phyloP scores from a whole-genome alignment of 2,329 filamentous ascomycete genomes.

The Botryotinia globosa region DNA sequence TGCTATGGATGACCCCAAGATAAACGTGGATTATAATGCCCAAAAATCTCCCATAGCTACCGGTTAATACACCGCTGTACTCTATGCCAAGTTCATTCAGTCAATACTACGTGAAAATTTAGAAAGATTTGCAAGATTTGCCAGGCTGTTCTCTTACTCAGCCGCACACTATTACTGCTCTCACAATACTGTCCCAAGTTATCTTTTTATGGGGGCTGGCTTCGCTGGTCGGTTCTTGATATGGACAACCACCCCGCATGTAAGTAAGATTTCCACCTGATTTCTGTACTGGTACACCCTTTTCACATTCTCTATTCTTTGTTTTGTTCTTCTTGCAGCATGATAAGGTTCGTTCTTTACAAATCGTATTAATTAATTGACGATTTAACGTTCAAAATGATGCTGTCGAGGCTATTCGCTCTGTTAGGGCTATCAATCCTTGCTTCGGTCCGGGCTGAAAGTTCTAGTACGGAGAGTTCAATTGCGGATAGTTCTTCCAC shows the following conservation, averaged over 20 bases:
- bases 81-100: neutral
- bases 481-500: neutral
- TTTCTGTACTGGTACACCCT: neutral
- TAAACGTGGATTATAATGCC: neutral
- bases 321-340: slow-evolving; percentile 1
- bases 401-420: slow-evolving; percentile 1
- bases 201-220: slow-evolving; percentile 11
- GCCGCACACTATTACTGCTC: slow-evolving; percentile 7
- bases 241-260: slow-evolving; percentile 15
- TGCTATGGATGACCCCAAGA: neutral
- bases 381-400: slow-evolving; percentile 7
- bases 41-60: neutral
- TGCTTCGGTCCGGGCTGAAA: slow-evolving; percentile 9
- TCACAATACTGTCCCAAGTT: neutral
- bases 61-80: neutral
- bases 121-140: neutral
- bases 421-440: slow-evolving; percentile 9
- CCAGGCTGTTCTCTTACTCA: slow-evolving; percentile 9
- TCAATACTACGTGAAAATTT: neutral
- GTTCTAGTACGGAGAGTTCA: neutral
- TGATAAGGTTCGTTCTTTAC: slow-evolving; percentile 5
- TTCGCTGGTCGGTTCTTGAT: slow-evolving; percentile 8
- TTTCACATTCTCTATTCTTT: neutral
- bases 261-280: slow-evolving; percentile 9
- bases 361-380: slow-evolving; percentile 12